Base-by-base conservation (phyloP, 106 monocot genomes). In the Allium cepa region DNA sequence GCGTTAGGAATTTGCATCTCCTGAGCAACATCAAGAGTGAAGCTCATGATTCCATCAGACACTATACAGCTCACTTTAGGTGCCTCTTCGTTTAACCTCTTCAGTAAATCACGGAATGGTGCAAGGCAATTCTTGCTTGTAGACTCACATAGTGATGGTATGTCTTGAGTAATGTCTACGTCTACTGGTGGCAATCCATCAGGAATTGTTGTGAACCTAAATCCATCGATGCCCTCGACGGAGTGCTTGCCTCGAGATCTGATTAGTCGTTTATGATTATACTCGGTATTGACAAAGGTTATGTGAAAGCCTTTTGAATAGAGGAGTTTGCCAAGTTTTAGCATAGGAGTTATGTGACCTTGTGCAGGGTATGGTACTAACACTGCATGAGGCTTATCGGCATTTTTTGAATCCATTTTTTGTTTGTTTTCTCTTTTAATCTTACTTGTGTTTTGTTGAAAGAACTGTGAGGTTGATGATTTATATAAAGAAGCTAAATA, bases 261-360 rank as follows among this genome's bases (percentile, higher is more conserved):
- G 73, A 73, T 10, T 0, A 73, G 53, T n/a, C 73, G 73, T 9
- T 16, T 56, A 75, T 86, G 78, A 64, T 81, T 82, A 75, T 66
- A 79, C 48, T 81, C 81, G 51, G 81, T 81, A 70, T 73, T 79
- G 76, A 86, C 85, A 69, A 79, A 86, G 76, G 85, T 86, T 57
- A 85, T 73, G 69, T 75, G 62, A 74, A 85, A 79, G 65, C 81
- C 81, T 10, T 50, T 26, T 72, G 26, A 14, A 62, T 81, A 72
- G 49, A 81, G 72, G 57, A 81, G 67, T 69, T 81, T 81, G 72
- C 63, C 81, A 1, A 81, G 57, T 17, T 64, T 60, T 9, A 81
- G 56, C 76, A 81, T 63, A 18, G 81, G 81, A 11, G 56, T 76
- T 17, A 81, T 69, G 64, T 76, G 76, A 13, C 81, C 81, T 73